A percentile compares a stretch with the other conserved stretches of the same genome.
Evolutionary conservation across 2,329 filamentous ascomycete genomes (phyloP).

Genomic region (Blastomyces gilchristii): DNA sequence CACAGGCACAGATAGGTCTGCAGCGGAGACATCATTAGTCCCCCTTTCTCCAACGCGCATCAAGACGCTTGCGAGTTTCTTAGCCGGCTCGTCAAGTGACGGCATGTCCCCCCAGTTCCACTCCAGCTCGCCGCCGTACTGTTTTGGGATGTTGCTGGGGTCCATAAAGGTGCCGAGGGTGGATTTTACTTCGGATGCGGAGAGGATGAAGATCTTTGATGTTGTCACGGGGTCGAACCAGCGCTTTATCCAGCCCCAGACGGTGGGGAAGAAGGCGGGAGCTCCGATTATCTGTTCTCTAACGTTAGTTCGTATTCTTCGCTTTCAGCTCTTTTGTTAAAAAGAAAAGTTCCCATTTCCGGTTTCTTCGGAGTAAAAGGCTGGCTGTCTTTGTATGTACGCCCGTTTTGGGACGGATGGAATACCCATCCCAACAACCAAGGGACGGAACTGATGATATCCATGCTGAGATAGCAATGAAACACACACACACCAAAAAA

Average conservation of each 20-base stretch:
- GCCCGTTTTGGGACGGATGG: neutral
- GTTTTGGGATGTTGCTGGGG: conserved; percentile 69
- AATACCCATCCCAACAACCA: conserved; percentile 1
- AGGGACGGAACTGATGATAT: neutral
- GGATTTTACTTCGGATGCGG: conserved; percentile 58
- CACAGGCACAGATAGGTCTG: neutral
- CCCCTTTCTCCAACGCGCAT: conserved; percentile 20
- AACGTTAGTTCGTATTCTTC: neutral
- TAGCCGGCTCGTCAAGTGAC: conserved; percentile 50
- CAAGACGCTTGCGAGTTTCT: conserved; percentile 24
- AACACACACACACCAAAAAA: neutral
- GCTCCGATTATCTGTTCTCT: conserved; percentile 66
- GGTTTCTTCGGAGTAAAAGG: neutral
- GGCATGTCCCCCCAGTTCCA: conserved; percentile 70
- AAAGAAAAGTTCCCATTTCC: neutral
- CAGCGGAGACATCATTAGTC: conserved; percentile 2
- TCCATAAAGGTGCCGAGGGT: conserved; percentile 78
- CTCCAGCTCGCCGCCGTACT: conserved; percentile 79
- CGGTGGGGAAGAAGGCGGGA: conserved; percentile 79
- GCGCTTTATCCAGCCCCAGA: conserved; percentile 86
- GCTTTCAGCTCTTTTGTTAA: neutral
- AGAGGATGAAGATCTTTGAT: conserved; percentile 90
- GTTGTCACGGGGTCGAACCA: conserved; percentile 93
- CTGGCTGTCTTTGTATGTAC: neutral
- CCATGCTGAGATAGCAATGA: neutral